Evolutionary conservation across 139 green algal species (phyloP), one percentile per base, ranked within the genome.

Genomic region (Chlamydomonas incerta): DNA sequence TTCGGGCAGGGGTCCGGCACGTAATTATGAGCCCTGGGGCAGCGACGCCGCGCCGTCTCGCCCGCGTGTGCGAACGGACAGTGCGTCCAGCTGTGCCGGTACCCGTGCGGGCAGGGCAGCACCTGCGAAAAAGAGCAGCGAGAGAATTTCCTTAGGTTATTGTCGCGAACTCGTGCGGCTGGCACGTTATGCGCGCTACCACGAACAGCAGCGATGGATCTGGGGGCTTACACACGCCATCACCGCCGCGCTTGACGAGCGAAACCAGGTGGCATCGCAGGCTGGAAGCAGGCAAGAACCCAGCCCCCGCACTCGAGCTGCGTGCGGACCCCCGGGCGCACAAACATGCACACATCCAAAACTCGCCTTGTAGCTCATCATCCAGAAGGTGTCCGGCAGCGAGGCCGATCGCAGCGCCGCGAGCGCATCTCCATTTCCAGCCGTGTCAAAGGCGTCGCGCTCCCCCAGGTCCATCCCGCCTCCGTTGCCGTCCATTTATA

Each of bases 1-100:
- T 84, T 72, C 10, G 68, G 72, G 63, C 86, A 90, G 34, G 72
- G 63, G 28, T 82, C 60, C 9, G 70, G 37, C 35, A 91, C 94
- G 89, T 99, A 99, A 9, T 70, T 77, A 82, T 93, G 92, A 0
- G 88, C 34, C 14, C 93, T 87, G 4, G 96, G 95, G 86, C 98
- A 95, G 3, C 97, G 88, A 6, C 97, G 91, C 13, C 91, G 80
- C 5, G 96, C 97, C 70, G 97, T 98, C 90, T 99, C 97, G 8
- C 97, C 94, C 24, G 91, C 91, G 75, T 99, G 97, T 15, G 95
- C 92, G 81, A 98, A 99, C 11, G 95, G 95, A 88, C 96, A 98
- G 62, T 94, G 88, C 21, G 94, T 97, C 94, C 94, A 97, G 86
- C 96, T 94, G 87, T 97, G 94, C 10, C 80, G 80, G 50, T 86